These are phyloP conservation scores for Peribolospora kevripleyi DNA, from an alignment of 768 basidiomycete species.

Conservation along the genomic window DNA sequence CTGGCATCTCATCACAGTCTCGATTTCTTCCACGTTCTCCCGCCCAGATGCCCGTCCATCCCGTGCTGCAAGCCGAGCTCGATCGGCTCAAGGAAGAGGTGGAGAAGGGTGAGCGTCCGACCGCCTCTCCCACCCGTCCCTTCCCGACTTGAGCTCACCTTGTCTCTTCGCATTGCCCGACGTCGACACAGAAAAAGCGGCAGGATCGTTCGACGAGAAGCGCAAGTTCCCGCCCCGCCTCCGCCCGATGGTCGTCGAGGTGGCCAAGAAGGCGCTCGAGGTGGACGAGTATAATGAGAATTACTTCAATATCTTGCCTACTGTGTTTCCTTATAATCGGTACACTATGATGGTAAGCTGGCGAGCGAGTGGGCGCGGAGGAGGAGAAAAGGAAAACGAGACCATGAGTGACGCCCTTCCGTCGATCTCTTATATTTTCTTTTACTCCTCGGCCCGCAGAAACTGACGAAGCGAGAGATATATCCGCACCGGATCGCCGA, in stretches of 20 bases:
- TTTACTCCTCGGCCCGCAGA: conserved; percentile 26
- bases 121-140: not conserved
- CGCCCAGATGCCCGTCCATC: conserved; percentile 27
- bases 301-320: conserved; percentile 72
- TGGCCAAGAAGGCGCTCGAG: conserved; percentile 52
- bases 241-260: conserved; percentile 42
- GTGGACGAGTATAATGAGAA: conserved; percentile 78
- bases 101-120: conserved; percentile 7
- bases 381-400: not conserved
- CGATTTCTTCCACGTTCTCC: conserved; percentile 14
- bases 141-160: not conserved
- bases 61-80: conserved; percentile 38
- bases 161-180: conserved; percentile 9
- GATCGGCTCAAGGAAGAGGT: conserved; percentile 31
- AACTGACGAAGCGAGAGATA: conserved; percentile 77
- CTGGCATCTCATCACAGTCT: conserved; percentile 33
- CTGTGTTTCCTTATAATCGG: conserved; percentile 75
- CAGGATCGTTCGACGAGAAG: conserved; percentile 56
- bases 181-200: conserved; percentile 24
- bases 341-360: conserved; percentile 62
- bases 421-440: not conserved
- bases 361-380: not conserved
- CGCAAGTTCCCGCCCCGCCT: conserved; percentile 69
- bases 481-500: conserved; percentile 46
- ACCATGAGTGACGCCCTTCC: not conserved